phyloP scores from a whole-genome alignment of 2,329 filamentous ascomycete genomes.

The Camillea tinctor region DNA sequence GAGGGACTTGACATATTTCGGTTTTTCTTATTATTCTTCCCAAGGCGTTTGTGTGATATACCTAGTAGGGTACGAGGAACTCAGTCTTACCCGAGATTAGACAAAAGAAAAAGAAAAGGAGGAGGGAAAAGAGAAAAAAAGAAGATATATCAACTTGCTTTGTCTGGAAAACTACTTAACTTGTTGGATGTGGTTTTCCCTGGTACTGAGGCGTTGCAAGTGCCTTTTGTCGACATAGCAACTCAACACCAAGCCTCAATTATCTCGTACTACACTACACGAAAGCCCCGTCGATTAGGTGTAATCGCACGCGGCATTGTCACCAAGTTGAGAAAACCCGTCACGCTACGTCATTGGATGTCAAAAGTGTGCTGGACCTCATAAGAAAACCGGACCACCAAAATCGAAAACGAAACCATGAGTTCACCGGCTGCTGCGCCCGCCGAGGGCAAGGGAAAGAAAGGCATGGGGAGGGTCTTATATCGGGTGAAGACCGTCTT shows the following conservation, averaged over 20 bases:
- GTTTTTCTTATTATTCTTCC: too few relatives aligned
- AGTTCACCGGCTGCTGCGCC: conserved; percentile 23
- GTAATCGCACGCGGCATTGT: background rate
- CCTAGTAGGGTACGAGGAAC: background rate
- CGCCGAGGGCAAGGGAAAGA: conserved; percentile 39
- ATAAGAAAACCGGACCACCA: background rate
- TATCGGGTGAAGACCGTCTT: conserved; percentile 51
- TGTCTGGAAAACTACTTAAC: background rate
- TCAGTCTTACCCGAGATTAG: background rate
- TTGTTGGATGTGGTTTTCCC: background rate
- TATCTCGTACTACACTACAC: background rate
- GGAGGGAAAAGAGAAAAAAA: background rate
- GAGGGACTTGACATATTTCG: background rate
- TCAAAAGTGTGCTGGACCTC: background rate
- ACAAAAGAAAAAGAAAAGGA: background rate
- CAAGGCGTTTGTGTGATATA: background rate
- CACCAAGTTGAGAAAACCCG: background rate
- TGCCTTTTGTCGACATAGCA: background rate
- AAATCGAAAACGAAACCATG: conserved; percentile 19
- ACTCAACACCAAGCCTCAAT: background rate
- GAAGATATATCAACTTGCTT: background rate
- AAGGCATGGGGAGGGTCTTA: conserved; percentile 47
- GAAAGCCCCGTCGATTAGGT: background rate
- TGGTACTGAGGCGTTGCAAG: background rate
- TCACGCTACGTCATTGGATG: background rate